phyloP scores from a whole-genome alignment of 345 rosid genomes.

The Linum lewisii region DNA sequence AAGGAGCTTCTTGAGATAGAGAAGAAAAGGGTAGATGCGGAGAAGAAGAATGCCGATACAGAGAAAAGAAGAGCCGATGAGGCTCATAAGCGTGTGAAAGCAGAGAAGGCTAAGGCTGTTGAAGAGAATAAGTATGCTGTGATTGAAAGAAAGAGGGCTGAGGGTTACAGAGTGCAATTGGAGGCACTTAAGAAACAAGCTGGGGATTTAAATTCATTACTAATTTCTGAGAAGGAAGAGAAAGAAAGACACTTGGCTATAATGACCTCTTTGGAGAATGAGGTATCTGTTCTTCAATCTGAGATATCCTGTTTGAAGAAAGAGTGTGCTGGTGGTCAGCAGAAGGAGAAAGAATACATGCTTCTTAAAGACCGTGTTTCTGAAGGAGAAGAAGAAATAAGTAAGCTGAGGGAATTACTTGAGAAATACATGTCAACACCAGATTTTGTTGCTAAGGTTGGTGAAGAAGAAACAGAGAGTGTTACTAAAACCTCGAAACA shows the following conservation, averaged over 20 bases:
- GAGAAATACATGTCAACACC: not conserved
- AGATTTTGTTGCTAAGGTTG: not conserved
- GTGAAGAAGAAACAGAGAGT: not conserved
- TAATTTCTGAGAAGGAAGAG: no score
- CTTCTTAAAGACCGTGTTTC: not conserved
- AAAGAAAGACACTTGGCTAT: not conserved
- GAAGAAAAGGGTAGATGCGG: conserved; percentile 45
- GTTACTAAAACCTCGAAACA: not conserved
- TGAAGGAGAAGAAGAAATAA: not conserved
- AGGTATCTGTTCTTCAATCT: not conserved
- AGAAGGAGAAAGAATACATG: not conserved
- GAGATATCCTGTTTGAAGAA: not conserved
- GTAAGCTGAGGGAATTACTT: not conserved
- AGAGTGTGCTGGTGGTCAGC: not conserved
- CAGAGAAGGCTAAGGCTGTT: conserved; percentile 40
- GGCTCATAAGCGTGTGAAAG: conserved; percentile 29
- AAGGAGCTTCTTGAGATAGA: conserved; percentile 51
- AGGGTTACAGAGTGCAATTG: conserved; percentile 41
- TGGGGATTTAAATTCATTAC: no score
- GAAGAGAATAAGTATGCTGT: conserved; percentile 29
- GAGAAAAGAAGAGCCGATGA: conserved; percentile 40
- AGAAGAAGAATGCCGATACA: conserved; percentile 40
- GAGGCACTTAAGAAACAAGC: conserved; percentile 38
- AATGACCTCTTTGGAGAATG: not conserved
- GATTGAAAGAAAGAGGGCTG: conserved; percentile 34